Evolutionary conservation across 2,329 filamentous ascomycete species (phyloP).

Genomic region (Botrytis tulipae): DNA sequence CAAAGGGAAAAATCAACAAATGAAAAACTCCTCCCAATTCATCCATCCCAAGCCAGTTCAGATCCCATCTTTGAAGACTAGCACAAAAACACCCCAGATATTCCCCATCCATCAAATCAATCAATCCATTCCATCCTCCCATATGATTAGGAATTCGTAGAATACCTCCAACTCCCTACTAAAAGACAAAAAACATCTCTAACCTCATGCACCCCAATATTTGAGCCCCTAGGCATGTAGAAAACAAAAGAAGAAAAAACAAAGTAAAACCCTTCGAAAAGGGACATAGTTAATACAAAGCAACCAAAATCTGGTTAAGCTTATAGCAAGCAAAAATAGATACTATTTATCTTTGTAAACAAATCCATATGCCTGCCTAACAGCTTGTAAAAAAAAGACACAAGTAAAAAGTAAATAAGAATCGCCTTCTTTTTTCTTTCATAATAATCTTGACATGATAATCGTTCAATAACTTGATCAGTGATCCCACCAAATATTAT

Average conservation of each 20-base stretch:
- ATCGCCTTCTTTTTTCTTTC: slow-evolving; percentile 17
- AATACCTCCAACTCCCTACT: slow-evolving; percentile 3
- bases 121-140: slow-evolving; percentile 11
- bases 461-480: slow-evolving; percentile 16
- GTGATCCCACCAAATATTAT: slow-evolving; percentile 12
- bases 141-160: not conserved
- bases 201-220: slow-evolving; percentile 2
- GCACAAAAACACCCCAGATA: slow-evolving; percentile 6
- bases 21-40: slow-evolving; percentile 1
- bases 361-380: slow-evolving; percentile 13
- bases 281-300: slow-evolving; percentile 22
- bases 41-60: slow-evolving; percentile 3
- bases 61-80: not conserved
- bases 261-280: not conserved
- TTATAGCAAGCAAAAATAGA: slow-evolving; percentile 17
- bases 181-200: slow-evolving; percentile 16
- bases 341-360: slow-evolving; percentile 10
- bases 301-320: slow-evolving; percentile 22
- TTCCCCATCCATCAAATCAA: slow-evolving; percentile 5
- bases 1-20: not conserved
- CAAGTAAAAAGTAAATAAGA: slow-evolving; percentile 17
- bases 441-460: slow-evolving; percentile 23
- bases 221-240: slow-evolving; percentile 6
- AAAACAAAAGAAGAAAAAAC: slow-evolving; percentile 7
- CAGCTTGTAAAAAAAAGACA: slow-evolving; percentile 15